phyloP scores from a whole-genome alignment of 345 rosid species.

The Melaleuca quinquenervia region DNA sequence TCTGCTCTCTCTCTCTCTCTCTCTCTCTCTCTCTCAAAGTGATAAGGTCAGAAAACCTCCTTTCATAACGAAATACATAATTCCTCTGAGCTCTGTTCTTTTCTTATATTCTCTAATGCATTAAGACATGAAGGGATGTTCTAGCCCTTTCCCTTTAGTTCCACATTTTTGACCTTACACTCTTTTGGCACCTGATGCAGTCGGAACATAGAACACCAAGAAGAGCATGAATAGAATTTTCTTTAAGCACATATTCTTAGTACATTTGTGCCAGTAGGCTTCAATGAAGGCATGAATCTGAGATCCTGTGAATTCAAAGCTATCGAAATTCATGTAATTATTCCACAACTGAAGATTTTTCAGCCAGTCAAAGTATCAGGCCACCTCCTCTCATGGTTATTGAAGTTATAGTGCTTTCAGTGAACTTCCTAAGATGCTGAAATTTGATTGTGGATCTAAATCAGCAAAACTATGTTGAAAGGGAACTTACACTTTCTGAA shows the following conservation, averaged over 20 bases:
- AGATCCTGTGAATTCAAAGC: not conserved
- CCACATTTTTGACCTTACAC: not conserved
- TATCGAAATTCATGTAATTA: not conserved
- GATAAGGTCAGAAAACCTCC: not conserved
- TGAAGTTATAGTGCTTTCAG: not conserved
- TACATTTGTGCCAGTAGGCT: not conserved
- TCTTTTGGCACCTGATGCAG: not conserved
- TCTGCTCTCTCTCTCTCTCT: not conserved
- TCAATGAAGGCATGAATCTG: not conserved
- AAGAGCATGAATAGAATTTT: not conserved
- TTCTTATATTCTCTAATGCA: not conserved
- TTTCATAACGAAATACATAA: not conserved
- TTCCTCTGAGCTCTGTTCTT: not conserved
- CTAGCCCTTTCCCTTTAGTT: not conserved
- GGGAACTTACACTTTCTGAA: conserved; percentile 88
- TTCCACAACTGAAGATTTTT: not conserved
- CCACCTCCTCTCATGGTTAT: not conserved
- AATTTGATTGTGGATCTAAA: not conserved
- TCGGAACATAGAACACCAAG: not conserved
- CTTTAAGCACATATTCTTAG: not conserved
- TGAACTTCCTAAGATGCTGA: not conserved
- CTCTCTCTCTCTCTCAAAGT: not conserved
- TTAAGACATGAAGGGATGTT: not conserved
- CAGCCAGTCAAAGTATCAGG: not conserved
- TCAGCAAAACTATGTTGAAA: not conserved